Percentiles rank a stretch among this genome's conserved stretches.
These are phyloP conservation scores for Cytospora mali DNA, from an alignment of 2,329 filamentous ascomycete genomes.

Conservation along the genomic window DNA sequence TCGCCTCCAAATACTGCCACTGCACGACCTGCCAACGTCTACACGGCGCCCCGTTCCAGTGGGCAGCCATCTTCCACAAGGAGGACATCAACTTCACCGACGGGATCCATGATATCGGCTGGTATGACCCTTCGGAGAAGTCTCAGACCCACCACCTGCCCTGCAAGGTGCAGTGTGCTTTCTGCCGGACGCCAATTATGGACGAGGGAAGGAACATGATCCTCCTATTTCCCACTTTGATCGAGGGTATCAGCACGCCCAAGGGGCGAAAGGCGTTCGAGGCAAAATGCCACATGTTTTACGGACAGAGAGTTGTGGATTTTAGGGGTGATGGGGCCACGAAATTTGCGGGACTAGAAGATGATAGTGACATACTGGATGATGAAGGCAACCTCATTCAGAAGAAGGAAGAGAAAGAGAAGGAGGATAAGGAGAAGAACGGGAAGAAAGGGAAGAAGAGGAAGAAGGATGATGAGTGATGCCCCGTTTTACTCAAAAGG, in stretches of 20 bases:
- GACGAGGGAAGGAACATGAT: slow-evolving; percentile 88
- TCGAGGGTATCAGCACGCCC: slow-evolving; percentile 62
- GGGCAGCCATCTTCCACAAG: slow-evolving; percentile 88
- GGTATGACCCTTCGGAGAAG: slow-evolving; percentile 70
- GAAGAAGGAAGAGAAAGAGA: slow-evolving; percentile 17
- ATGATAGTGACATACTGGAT: slow-evolving; percentile 37
- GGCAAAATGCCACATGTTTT: slow-evolving; percentile 79
- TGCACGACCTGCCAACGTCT: slow-evolving; percentile 79
- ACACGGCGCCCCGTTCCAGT: slow-evolving; percentile 85
- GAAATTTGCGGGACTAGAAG: slow-evolving; percentile 74
- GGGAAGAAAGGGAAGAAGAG: background rate
- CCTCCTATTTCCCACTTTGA: slow-evolving; percentile 73
- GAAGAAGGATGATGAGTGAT: background rate
- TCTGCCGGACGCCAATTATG: slow-evolving; percentile 80
- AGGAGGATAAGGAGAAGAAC: background rate
- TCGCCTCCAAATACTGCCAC: slow-evolving; percentile 81
- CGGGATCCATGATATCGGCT: slow-evolving; percentile 65
- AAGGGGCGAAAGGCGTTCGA: slow-evolving; percentile 66
- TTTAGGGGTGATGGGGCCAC: slow-evolving; percentile 70
- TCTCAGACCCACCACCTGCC: slow-evolving; percentile 68
- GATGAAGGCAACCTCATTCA: slow-evolving; percentile 32
- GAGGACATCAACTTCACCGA: slow-evolving; percentile 69
- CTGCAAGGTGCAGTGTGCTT: slow-evolving; percentile 77
- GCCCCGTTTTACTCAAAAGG: background rate
- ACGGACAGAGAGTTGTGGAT: slow-evolving; percentile 74